phyloP scores from a whole-genome alignment of 164 flowering plant species.

The Hamamelis virginiana region DNA sequence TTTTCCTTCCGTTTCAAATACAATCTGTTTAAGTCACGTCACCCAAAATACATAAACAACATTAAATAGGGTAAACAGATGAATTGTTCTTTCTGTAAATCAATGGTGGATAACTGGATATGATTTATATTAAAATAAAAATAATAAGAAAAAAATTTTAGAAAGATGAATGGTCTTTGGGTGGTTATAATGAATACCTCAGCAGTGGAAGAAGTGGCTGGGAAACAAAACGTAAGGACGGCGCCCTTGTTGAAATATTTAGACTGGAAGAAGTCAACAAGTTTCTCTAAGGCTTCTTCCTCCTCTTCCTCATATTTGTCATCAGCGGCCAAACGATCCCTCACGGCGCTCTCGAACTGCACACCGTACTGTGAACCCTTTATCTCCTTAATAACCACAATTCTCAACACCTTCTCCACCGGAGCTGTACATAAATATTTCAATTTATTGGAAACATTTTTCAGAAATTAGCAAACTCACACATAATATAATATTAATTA shows the following conservation, averaged over 20 bases:
- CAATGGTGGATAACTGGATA: background rate
- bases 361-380: constrained; percentile 92
- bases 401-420: constrained; percentile 62
- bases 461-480: too few relatives aligned
- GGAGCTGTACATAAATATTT: constrained; percentile 80
- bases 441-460: too few relatives aligned
- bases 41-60: too few relatives aligned
- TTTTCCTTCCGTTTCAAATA: constrained; percentile 56
- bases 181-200: constrained; percentile 47
- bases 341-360: constrained; percentile 80
- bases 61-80: too few relatives aligned
- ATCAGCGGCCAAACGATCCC: constrained; percentile 74
- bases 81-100: background rate
- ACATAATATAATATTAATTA: too few relatives aligned
- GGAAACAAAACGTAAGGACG: constrained; percentile 58
- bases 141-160: too few relatives aligned
- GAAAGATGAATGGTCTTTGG: too few relatives aligned
- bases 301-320: constrained; percentile 94
- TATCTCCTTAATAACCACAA: constrained; percentile 92
- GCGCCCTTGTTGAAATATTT: constrained; percentile 74
- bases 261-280: constrained; percentile 70
- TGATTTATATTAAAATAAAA: too few relatives aligned
- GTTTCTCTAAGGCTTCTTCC: constrained; percentile 70
- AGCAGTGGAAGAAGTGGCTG: constrained; percentile 41
- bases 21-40: constrained; percentile 45